phyloP scores from a whole-genome alignment of 1,284 basidiomycete species.

The Gomphus bonarii region DNA sequence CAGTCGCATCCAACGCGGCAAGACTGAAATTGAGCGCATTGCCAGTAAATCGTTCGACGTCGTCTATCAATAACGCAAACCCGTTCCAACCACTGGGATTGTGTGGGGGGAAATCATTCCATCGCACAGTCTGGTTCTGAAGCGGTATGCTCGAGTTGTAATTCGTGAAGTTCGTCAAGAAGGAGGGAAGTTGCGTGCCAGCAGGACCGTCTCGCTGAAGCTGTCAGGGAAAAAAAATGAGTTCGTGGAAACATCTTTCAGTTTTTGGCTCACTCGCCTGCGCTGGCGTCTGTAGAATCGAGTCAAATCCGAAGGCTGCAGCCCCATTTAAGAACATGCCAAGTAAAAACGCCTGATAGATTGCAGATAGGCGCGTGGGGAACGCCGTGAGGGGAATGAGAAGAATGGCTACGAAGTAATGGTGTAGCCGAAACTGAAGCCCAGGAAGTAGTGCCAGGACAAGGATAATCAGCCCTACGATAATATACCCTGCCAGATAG shows the following conservation, averaged over 20 bases:
- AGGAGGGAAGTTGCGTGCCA: slow-evolving; percentile 59
- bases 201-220: slow-evolving; percentile 65
- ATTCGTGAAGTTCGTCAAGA: slow-evolving; percentile 61
- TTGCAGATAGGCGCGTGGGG: slow-evolving; percentile 67
- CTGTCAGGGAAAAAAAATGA: slow-evolving; percentile 23
- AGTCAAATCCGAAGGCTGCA: slow-evolving; percentile 71
- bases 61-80: slow-evolving; percentile 74
- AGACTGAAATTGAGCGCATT: slow-evolving; percentile 56
- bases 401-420: slow-evolving; percentile 68
- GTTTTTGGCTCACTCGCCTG: slow-evolving; percentile 36
- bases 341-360: slow-evolving; percentile 73
- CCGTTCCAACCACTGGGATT: slow-evolving; percentile 54
- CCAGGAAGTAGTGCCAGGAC: slow-evolving; percentile 66
- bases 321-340: slow-evolving; percentile 76
- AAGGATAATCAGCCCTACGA: slow-evolving; percentile 55
- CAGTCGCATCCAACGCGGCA: slow-evolving; percentile 41
- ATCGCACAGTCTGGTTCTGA: slow-evolving; percentile 48
- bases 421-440: slow-evolving; percentile 56
- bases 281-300: slow-evolving; percentile 68
- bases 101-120: slow-evolving; percentile 44
- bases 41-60: slow-evolving; percentile 71
- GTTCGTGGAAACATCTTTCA: background rate
- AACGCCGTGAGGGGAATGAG: slow-evolving; percentile 75
- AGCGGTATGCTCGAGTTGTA: slow-evolving; percentile 48
- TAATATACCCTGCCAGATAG: slow-evolving; percentile 61